Base-by-base conservation (phyloP, 202 grass and related monocot species). In the Eragrostis tef region DNA sequence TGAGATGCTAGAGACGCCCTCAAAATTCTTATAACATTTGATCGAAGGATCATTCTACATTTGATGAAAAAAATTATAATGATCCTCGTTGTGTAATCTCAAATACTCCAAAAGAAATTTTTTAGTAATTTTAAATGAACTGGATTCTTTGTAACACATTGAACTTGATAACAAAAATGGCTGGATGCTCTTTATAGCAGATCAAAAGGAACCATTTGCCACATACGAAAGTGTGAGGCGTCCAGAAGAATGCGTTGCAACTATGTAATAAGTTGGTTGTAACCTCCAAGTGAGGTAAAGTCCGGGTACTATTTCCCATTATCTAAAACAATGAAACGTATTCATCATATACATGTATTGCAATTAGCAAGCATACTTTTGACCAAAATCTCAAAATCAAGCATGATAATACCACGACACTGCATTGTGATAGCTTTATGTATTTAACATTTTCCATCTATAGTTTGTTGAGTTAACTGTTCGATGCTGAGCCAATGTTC, bases 1-100 rank as follows among this genome's bases (percentile, higher is more conserved):
- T 51, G 29, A 74, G 70, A 57, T 57, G 71, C 26, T 41, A 22
- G 50, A 71, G 45, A 25, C 2, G 8, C 17, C 17, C 50, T 57
- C 22, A 39, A 54, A 31, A 57, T 39, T 43, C 39, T 24, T 22
- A 43, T 69, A 0, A 46, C 7, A 69, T 69, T 69, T 46, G 41
- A 69, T 14, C 46, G 45, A 14, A n/a, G 41, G 31, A n/a, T 67
- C n/a, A 69, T 24, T 69, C 50, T 57, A 74, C 19, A 42, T n/a
- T 41, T 74, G 50, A 43, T 16, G 47, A 2, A 24, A 50, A 53
- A 67, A 53, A 22, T 12, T 26, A 67, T 9, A 29, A 16, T 41
- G 61, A 79, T 41, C 61, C 15, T 45, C 7, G 46, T 20, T 78
- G 61, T 79, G 61, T 67, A 65, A 25, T 78, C 50, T 75, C 73